Evolutionary conservation across 495 filamentous ascomycete species (phyloP), one percentile per base, ranked within the genome.

Genomic region (Hypoxylon trugodes): DNA sequence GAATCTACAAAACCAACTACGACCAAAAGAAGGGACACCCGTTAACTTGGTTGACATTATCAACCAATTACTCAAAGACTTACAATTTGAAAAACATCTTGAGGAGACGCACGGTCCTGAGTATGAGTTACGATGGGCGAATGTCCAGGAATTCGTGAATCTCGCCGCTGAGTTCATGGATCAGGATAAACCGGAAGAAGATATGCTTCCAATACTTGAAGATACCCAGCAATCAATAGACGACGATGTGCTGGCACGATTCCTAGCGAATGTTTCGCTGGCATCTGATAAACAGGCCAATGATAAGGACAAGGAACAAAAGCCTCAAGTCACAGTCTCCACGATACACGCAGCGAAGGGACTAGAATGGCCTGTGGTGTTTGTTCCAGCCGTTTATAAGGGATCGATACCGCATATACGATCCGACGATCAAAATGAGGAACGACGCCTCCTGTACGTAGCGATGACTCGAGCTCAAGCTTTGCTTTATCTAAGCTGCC

Each of bases 271-370:
- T 72, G 87, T 97, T 3, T 87, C 93, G 0, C 76, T 99, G 19
- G 89, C 92, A 1, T 87, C 90, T 0, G 93, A 97, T 66, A 81
- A 89, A 0, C 84, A 84, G 45, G 80, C 81, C 13, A 83, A 87
- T 7, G 84, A 86, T 1, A 81, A 81, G 1, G 80, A 84, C 15
- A 78, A 85, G n/a, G 70, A 77, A n/a, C 71, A 56, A 19, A 78
- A 82, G 16, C 83, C 86, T 9, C 86, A 90, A 68, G 86, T 98
- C 10, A 97, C 93, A 1, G 91, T 99, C 12, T 97, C 92, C 9
- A 99, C 96, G 0, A 97, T 99, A 19, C 96, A 99, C 70, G 92
- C 94, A 0, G 93, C 96, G 0, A 99, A 99, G 72, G 94, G 96
- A 3, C 79, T 99, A 0, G 96, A 99, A 70, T 99, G 96, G 96